Evolutionary conservation across 176 grass and related monocot genomes (phyloP).

Genomic region (Paspalum notatum): DNA sequence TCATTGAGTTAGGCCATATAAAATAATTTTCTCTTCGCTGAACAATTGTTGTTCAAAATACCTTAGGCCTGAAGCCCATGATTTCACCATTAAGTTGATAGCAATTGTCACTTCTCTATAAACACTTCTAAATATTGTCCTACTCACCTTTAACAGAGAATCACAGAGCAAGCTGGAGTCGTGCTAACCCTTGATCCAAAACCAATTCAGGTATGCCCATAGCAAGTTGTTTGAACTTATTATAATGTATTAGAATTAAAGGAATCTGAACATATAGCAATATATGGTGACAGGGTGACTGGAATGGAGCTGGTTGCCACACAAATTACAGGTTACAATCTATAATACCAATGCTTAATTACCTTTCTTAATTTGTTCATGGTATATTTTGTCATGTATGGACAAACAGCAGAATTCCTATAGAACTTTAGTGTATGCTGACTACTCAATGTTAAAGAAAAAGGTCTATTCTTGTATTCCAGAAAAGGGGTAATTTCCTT

Average conservation of each 20-base stretch:
- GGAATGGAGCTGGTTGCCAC: slow-evolving; percentile 99
- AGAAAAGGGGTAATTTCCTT: neutral
- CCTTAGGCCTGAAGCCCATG: neutral
- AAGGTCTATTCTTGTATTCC: neutral
- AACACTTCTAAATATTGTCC: slow-evolving; percentile 37
- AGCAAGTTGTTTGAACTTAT: slow-evolving; percentile 26
- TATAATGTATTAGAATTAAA: slow-evolving; percentile 19
- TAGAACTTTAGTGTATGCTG: neutral
- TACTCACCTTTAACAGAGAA: slow-evolving; percentile 69
- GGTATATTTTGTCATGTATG: neutral
- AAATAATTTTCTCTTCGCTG: neutral
- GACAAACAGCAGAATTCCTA: neutral
- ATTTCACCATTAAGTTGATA: neutral
- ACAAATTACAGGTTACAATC: slow-evolving; percentile 85
- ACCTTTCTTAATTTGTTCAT: neutral
- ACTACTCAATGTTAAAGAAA: neutral
- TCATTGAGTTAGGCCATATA: neutral
- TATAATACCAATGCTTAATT: slow-evolving; percentile 12
- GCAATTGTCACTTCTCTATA: neutral
- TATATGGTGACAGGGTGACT: slow-evolving; percentile 77
- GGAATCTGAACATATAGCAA: slow-evolving; percentile 1
- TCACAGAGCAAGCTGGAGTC: slow-evolving; percentile 97
- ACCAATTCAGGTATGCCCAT: slow-evolving; percentile 89
- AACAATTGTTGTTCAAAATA: slow-evolving; percentile 17
- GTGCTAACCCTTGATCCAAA: slow-evolving; percentile 95